These are phyloP conservation scores for Ceratocystis alfenasii DNA, from an alignment of 2,329 filamentous ascomycete species.

Conservation along the genomic window DNA sequence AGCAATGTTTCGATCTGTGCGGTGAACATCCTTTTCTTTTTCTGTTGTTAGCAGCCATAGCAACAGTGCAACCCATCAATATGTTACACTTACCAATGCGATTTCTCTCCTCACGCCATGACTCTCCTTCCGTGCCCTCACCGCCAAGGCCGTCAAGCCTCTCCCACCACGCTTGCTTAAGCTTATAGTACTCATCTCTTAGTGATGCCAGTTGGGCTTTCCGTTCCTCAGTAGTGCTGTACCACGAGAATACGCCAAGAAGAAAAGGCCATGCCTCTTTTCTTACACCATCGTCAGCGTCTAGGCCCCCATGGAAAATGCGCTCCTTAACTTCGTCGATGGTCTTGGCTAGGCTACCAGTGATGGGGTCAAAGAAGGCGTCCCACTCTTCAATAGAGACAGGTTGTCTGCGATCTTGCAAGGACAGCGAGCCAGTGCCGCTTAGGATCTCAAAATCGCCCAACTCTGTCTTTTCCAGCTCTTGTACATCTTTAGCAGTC, in stretches of 20 bases:
- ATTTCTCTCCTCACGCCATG: slow-evolving; percentile 90
- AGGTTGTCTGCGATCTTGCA: slow-evolving; percentile 64
- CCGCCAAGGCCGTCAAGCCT: slow-evolving; percentile 71
- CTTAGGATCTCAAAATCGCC: slow-evolving; percentile 94
- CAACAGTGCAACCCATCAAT: neutral
- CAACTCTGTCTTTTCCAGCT: slow-evolving; percentile 87
- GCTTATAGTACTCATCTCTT: slow-evolving; percentile 81
- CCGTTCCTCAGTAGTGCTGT: slow-evolving; percentile 75
- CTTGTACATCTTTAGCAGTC: slow-evolving; percentile 84
- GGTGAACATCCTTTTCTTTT: slow-evolving; percentile 92
- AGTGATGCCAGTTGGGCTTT: slow-evolving; percentile 72
- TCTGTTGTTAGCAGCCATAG: slow-evolving; percentile 22
- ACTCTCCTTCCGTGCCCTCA: slow-evolving; percentile 72
- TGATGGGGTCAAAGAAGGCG: slow-evolving; percentile 67
- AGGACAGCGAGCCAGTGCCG: slow-evolving; percentile 57
- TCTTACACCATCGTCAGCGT: slow-evolving; percentile 77
- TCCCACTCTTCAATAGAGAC: slow-evolving; percentile 82
- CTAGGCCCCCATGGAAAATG: slow-evolving; percentile 88
- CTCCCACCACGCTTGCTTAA: slow-evolving; percentile 97
- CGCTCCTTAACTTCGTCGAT: slow-evolving; percentile 90
- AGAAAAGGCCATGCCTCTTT: slow-evolving; percentile 97
- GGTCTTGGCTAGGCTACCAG: slow-evolving; percentile 65
- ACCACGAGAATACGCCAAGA: slow-evolving; percentile 85
- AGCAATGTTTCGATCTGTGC: slow-evolving; percentile 88
- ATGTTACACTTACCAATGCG: slow-evolving; percentile 63